Percentiles rank a stretch among this genome's conserved stretches.
phyloP scores from a whole-genome alignment of 345 rosid species.

The Populus ilicifolia region DNA sequence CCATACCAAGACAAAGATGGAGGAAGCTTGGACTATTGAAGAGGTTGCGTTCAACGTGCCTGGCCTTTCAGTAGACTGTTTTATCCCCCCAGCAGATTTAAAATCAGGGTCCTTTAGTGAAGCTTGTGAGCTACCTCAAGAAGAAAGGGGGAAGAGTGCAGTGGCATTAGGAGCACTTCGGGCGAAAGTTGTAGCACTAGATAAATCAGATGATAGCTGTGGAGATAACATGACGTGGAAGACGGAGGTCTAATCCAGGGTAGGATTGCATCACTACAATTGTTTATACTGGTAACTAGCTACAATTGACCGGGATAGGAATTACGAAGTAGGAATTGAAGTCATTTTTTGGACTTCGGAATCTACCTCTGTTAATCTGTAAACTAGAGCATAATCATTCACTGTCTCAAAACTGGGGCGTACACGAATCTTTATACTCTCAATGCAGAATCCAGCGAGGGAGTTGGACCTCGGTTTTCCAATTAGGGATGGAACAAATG shows the following conservation, averaged over 20 bases:
- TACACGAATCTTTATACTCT: slow-evolving; percentile 43
- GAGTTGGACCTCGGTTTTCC: slow-evolving; percentile 67
- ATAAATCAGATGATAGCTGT: slow-evolving; percentile 36
- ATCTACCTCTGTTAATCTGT: slow-evolving; percentile 61
- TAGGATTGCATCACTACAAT: slow-evolving; percentile 32
- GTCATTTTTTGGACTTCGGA: slow-evolving; percentile 31
- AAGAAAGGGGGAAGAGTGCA: slow-evolving; percentile 51
- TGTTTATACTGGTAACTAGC: slow-evolving; percentile 43
- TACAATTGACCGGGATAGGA: slow-evolving; percentile 34
- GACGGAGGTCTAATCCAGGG: slow-evolving; percentile 40
- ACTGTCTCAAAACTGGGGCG: slow-evolving; percentile 30
- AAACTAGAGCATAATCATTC: slow-evolving; percentile 54
- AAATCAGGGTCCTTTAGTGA: slow-evolving; percentile 55
- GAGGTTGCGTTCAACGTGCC: slow-evolving; percentile 96
- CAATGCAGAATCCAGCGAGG: slow-evolving; percentile 42
- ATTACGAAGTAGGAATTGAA: slow-evolving; percentile 30
- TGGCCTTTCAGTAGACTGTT: slow-evolving; percentile 77
- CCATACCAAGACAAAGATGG: slow-evolving; percentile 88
- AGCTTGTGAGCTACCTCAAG: slow-evolving; percentile 60
- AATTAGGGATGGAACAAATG: slow-evolving; percentile 54
- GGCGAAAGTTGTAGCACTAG: slow-evolving; percentile 73
- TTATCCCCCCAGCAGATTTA: slow-evolving; percentile 87
- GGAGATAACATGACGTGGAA: slow-evolving; percentile 38
- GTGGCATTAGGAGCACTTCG: slow-evolving; percentile 46
- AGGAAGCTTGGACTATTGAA: slow-evolving; percentile 89